These are phyloP conservation scores for Paramecium caudatum DNA, from an alignment of 73 alveolate genomes.

Conservation along the genomic window DNA sequence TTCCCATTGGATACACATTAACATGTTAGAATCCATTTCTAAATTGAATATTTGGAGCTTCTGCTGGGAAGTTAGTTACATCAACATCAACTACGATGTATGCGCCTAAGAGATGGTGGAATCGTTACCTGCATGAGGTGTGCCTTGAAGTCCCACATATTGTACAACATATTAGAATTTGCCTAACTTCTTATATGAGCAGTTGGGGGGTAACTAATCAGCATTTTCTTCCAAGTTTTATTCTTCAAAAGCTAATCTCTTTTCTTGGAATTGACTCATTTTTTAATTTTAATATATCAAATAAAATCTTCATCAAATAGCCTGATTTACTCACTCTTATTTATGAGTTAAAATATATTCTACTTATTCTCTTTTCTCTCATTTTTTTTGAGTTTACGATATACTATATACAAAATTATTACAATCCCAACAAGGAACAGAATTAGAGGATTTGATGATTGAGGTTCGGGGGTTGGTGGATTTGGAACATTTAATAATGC, in stretches of 20 bases:
- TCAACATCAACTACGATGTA: constrained; percentile 53
- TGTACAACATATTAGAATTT: background rate
- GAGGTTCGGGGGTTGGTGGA: too few species aligned
- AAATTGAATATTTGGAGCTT: constrained; percentile 25
- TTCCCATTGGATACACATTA: constrained; percentile 64
- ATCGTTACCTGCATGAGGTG: constrained; percentile 54
- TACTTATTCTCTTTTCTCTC: too few species aligned
- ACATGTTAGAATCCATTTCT: constrained; percentile 61
- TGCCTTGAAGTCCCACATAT: constrained; percentile 8
- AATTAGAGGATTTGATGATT: too few species aligned
- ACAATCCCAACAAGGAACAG: too few species aligned
- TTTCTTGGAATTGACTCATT: background rate
- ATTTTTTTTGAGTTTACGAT: too few species aligned
- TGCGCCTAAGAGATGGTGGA: background rate
- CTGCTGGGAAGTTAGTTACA: constrained; percentile 25
- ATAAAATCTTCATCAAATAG: too few species aligned
- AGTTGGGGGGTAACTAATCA: constrained; percentile 50
- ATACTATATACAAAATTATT: too few species aligned
- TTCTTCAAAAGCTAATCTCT: constrained; percentile 33
- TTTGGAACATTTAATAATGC: background rate
- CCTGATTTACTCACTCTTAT: too few species aligned
- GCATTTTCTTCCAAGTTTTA: constrained; percentile 14
- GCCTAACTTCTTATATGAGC: background rate
- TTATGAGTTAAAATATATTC: too few species aligned
- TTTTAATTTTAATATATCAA: too few species aligned